These are phyloP conservation scores for Emmonsiellopsis sp. DNA, from an alignment of 2,329 filamentous ascomycete genomes.

Conservation along the genomic window DNA sequence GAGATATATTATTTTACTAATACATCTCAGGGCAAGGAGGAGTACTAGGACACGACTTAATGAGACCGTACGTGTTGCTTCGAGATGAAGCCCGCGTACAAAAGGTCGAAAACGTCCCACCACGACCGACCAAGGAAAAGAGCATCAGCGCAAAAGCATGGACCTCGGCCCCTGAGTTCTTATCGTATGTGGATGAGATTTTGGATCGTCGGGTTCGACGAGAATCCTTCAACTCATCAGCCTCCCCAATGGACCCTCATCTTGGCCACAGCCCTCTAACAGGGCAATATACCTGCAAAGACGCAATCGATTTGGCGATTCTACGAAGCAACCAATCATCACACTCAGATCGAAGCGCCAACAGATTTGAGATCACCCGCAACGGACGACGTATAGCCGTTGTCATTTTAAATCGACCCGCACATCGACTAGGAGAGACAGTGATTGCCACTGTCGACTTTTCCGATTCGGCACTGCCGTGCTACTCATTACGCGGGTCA, in stretches of 20 bases:
- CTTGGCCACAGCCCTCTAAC: slow-evolving; percentile 39
- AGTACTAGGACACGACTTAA: slow-evolving; percentile 84
- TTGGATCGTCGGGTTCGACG: slow-evolving; percentile 49
- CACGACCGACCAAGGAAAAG: slow-evolving; percentile 31
- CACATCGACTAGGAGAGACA: slow-evolving; percentile 81
- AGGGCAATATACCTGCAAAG: slow-evolving; percentile 51
- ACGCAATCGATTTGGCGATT: slow-evolving; percentile 85
- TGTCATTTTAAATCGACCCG: slow-evolving; percentile 76
- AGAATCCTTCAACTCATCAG: slow-evolving; percentile 49
- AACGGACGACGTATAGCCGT: slow-evolving; percentile 88
- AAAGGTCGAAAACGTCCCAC: slow-evolving; percentile 33
- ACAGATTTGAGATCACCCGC: slow-evolving; percentile 89
- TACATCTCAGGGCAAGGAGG: slow-evolving; percentile 56
- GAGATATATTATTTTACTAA: slow-evolving; percentile 13
- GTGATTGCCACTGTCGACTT: slow-evolving; percentile 83
- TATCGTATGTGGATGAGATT: slow-evolving; percentile 68
- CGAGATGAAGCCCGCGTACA: slow-evolving; percentile 68
- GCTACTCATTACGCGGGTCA: slow-evolving; percentile 74
- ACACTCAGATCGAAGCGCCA: slow-evolving; percentile 68
- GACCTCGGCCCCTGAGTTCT: slow-evolving; percentile 54
- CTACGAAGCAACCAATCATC: slow-evolving; percentile 65
- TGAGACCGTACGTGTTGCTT: slow-evolving; percentile 85
- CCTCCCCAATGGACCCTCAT: slow-evolving; percentile 62
- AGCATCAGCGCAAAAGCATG: slow-evolving; percentile 36
- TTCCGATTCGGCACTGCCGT: slow-evolving; percentile 63